Evolutionary conservation across 2,329 filamentous ascomycete genomes (phyloP), one percentile per base, ranked within the genome.

Genomic region (Remersonia thermophila): DNA sequence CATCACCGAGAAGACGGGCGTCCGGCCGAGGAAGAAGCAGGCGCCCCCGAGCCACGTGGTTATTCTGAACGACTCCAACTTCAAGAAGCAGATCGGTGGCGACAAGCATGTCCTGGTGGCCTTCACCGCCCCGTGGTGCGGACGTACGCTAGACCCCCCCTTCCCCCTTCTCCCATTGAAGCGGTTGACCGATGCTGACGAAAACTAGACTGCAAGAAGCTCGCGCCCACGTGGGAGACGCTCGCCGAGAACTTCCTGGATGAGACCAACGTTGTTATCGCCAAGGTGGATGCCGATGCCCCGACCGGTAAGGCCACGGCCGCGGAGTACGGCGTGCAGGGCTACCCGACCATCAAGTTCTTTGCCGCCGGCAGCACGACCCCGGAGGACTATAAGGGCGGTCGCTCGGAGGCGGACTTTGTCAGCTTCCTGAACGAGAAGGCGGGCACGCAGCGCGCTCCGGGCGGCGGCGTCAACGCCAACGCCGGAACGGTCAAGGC

Each of bases 61-160:
- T 52, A 79, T 83, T 64, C 69, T 98, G 58, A 86, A 73, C 34
- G 86, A 96, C 54, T 60, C 69, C 49, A 76, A 74, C 40, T 96
- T 96, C 63, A 74, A 77, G 60, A 66, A 78, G 56, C 67, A 73
- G 41, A 68, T 95, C 64, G 89, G 89, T 45, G 69, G 77, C 35
- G 83, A 93, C 45, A 86, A 93, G 72, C 71, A 93, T 60, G 84
- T 93, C 14, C 62, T 98, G 37, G 87, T 98, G 56, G 87, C 93
- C 31, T 98, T 98, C 62, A 98, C 93, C 50, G 89, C 91, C 36
- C 87, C 91, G 36, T 96, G 89, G 91, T 98, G 91, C 63, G 89
- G 89, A 60, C 89, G 91, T 96, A 75, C 63, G 86, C n/a, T 82
- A 48, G 20, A 23, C 48, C 41, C n/a, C 33, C 10, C 33, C 16